Percentiles rank a stretch among this genome's conserved stretches.
Conservation (phyloP, 2,329 filamentous ascomycete genomes). For the Colletotrichum lentis region DNA sequence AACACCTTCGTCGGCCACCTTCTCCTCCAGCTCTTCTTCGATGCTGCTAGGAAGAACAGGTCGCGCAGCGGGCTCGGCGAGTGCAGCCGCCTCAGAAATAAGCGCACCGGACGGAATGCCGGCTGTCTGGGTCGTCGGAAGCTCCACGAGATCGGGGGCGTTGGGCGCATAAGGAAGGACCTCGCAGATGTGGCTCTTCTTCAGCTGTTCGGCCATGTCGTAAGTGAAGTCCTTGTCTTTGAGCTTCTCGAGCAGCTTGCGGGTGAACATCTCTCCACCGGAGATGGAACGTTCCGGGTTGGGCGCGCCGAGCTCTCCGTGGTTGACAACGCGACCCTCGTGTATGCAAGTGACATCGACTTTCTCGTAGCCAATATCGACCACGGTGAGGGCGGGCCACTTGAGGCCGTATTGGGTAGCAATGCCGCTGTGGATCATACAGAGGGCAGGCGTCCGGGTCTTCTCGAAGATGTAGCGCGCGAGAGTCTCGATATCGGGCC, state of each 20-base stretch:
- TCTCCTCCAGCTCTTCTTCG: slow-evolving; percentile 49
- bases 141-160: slow-evolving; percentile 57
- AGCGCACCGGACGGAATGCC: slow-evolving; percentile 39
- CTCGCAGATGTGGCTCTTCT: slow-evolving; percentile 72
- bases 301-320: slow-evolving; percentile 66
- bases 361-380: slow-evolving; percentile 92
- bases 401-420: slow-evolving; percentile 86
- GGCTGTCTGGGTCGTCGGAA: slow-evolving; percentile 50
- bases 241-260: slow-evolving; percentile 73
- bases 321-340: slow-evolving; percentile 79
- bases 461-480: slow-evolving; percentile 97
- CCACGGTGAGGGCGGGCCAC: slow-evolving; percentile 78
- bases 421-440: slow-evolving; percentile 86
- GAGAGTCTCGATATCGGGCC: slow-evolving; percentile 84
- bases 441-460: slow-evolving; percentile 92
- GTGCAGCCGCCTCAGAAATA: slow-evolving; percentile 49
- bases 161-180: slow-evolving; percentile 66
- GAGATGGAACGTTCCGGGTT: slow-evolving; percentile 64
- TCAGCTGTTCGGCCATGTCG: slow-evolving; percentile 76
- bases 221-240: slow-evolving; percentile 64
- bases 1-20: slow-evolving; percentile 68
- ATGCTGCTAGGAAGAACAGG: slow-evolving; percentile 37
- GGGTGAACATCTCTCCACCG: slow-evolving; percentile 88
- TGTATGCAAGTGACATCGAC: slow-evolving; percentile 91
- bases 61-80: slow-evolving; percentile 45